Evolutionary conservation across 2,329 filamentous ascomycete species (phyloP).

Genomic region (Pyricularia sp.): DNA sequence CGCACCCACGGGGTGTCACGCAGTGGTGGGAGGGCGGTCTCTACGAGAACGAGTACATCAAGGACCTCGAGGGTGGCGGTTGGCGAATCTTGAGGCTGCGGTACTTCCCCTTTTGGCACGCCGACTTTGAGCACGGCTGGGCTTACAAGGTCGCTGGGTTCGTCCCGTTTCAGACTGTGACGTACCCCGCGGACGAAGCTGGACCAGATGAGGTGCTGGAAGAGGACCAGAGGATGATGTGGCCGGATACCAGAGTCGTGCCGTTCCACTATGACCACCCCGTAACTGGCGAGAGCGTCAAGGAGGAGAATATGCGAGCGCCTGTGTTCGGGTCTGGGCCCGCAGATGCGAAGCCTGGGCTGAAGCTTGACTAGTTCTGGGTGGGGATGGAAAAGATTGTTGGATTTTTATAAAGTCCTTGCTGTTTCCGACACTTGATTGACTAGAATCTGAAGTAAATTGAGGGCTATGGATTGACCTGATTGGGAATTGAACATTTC

Average conservation of each 20-base stretch:
- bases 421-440: too few species aligned
- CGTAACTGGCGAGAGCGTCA: constrained; percentile 33
- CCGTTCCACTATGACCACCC: constrained; percentile 45
- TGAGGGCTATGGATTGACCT: background rate
- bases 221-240: constrained; percentile 40
- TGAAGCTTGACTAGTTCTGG: constrained; percentile 23
- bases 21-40: constrained; percentile 51
- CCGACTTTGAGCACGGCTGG: constrained; percentile 43
- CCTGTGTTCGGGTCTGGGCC: constrained; percentile 32
- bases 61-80: constrained; percentile 30
- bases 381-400: background rate
- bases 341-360: constrained; percentile 26
- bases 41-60: constrained; percentile 51
- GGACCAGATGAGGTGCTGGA: constrained; percentile 41
- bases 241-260: constrained; percentile 45
- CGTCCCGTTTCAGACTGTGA: constrained; percentile 37
- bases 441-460: background rate
- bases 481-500: background rate
- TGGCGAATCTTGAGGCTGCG: constrained; percentile 46
- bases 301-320: constrained; percentile 37
- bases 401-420: background rate
- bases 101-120: constrained; percentile 51
- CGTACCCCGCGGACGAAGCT: constrained; percentile 37
- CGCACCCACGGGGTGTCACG: constrained; percentile 39
- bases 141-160: constrained; percentile 42